These are phyloP conservation scores for Nemania sp. DNA, from an alignment of 2,329 filamentous ascomycete species.

Conservation along the genomic window DNA sequence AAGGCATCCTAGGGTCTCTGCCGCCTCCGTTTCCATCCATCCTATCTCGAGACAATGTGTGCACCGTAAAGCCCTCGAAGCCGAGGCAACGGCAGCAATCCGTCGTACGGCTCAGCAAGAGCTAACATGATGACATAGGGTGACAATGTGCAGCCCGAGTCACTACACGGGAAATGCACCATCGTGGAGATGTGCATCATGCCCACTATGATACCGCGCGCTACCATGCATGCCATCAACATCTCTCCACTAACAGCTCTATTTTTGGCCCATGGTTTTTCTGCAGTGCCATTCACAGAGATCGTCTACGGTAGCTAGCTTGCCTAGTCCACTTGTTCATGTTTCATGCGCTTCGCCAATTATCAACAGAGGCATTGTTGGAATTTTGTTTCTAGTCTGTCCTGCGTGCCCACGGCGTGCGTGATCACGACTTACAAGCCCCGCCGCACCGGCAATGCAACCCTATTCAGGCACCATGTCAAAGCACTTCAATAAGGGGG, in stretches of 20 bases:
- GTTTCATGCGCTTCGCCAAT: constrained; percentile 29
- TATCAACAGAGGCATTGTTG: constrained; percentile 13
- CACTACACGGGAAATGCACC: background rate
- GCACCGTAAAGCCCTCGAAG: too few species aligned
- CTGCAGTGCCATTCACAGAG: constrained; percentile 29
- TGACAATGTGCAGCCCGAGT: constrained; percentile 1
- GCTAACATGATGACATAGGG: constrained; percentile 2
- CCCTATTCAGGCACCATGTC: constrained; percentile 24
- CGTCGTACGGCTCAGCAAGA: background rate
- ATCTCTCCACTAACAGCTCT: constrained; percentile 11
- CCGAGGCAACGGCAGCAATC: background rate
- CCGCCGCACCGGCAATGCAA: constrained; percentile 29
- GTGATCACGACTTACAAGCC: constrained; percentile 25
- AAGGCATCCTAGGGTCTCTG: background rate
- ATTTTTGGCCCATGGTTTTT: constrained; percentile 32
- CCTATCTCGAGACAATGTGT: too few species aligned
- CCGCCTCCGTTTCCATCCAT: background rate
- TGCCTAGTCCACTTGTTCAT: background rate
- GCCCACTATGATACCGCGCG: constrained; percentile 8
- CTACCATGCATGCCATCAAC: constrained; percentile 11
- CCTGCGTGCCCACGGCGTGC: constrained; percentile 20
- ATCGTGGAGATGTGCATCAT: background rate
- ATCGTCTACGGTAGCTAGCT: constrained; percentile 19
- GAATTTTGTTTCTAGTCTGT: constrained; percentile 25
- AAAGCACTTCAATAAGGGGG: too few species aligned